Evolutionary conservation across 306 rosid species (phyloP).

Genomic region (Prunus kanzakura): DNA sequence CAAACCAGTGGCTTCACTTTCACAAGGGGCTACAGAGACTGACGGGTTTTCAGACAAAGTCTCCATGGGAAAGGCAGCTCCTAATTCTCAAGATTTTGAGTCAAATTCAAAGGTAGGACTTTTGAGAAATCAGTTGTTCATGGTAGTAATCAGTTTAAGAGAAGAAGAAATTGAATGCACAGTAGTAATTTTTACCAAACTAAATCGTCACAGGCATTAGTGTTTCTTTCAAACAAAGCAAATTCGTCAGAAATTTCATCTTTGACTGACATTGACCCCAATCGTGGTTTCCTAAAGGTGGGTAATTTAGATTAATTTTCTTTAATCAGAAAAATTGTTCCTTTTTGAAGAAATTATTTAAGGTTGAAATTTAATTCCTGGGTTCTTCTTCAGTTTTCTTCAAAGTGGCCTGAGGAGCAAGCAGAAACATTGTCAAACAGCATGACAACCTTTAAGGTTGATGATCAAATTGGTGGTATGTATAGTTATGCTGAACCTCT

Average conservation of each 20-base stretch:
- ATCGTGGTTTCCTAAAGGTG: background rate
- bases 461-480: background rate
- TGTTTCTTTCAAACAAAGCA: slow-evolving; percentile 4
- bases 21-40: background rate
- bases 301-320: background rate
- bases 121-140: slow-evolving; percentile 1
- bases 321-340: background rate
- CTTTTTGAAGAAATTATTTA: background rate
- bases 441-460: slow-evolving; percentile 4
- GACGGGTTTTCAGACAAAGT: slow-evolving; percentile 15
- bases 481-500: background rate
- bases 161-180: slow-evolving; percentile 3
- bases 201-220: background rate
- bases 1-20: slow-evolving; percentile 10
- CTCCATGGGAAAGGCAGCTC: slow-evolving; percentile 4
- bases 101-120: slow-evolving; percentile 6
- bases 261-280: slow-evolving; percentile 3
- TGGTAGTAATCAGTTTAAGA: background rate
- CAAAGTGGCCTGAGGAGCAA: slow-evolving; percentile 10
- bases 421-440: slow-evolving; percentile 5
- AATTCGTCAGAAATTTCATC: slow-evolving; percentile 16
- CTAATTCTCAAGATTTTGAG: slow-evolving; percentile 12
- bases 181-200: background rate
- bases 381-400: slow-evolving; percentile 3
- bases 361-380: slow-evolving; percentile 13